Evolutionary conservation across 805 yeast genomes (phyloP), one percentile per base, ranked within the genome.

Genomic region (Teunomyces kruisii): DNA sequence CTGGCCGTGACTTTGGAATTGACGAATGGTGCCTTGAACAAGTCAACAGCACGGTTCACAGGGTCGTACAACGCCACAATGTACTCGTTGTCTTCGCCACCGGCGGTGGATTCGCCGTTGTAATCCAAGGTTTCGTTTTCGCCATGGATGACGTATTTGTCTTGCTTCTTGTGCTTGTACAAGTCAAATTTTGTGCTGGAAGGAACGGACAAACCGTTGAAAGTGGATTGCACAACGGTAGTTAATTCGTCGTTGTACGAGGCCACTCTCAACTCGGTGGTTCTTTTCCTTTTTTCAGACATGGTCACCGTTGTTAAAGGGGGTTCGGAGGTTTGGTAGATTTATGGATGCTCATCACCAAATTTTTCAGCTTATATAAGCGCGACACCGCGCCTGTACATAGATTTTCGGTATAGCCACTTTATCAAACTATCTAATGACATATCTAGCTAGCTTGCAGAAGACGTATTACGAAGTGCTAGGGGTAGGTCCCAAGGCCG

Each of bases 51-150:
- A 51, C 83, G 79, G 36, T 76, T 74, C n/a, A 67, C 64, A 2
- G 88, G 83, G 60, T 91, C 95, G 58, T 81, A 88, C 4, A 88
- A 74, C 2, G 92, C 97, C 43, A 92, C 71, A 40, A 85, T 79
- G 65, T 88, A 91, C 17, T 73, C 75, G 37, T 62, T 67, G 29
- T 71, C 72, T 6, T 67, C 69, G 16, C 57, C 63, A 5, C 57
- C 58, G 9, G 51, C 61, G 8, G 51, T 55, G 15, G 70, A 61
- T 26, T 61, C 57, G 6, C 96, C 96, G 47, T 81, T 83, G 61
- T 87, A 92, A 53, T 82, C 90, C 46, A 91, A 69, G 19, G 78
- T 76, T 4, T 78, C 81, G 52, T 78, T 83, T 59, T 89, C 94
- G 19, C 97, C 97, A 58, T 88, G 96, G 37, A 89, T 60, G 13